These are phyloP conservation scores for Blumeria hordei DNA, from an alignment of 2,329 filamentous ascomycete genomes.

Conservation along the genomic window DNA sequence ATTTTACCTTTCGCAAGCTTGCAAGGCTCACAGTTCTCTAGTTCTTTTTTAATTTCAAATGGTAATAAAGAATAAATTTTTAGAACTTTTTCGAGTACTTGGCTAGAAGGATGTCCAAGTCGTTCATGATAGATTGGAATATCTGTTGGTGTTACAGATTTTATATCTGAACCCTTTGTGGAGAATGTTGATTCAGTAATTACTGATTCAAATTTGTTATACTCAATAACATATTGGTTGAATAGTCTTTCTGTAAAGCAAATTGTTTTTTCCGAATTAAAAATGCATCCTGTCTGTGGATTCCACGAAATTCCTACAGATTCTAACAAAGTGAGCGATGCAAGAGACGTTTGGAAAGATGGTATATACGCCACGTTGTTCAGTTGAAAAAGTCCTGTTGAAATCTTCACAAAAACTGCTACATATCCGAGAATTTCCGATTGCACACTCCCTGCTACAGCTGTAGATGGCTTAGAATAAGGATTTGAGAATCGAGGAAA, in stretches of 20 bases:
- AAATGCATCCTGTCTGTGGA: too few species aligned
- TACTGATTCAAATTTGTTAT: too few species aligned
- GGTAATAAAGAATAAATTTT: not conserved
- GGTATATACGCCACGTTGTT: not conserved
- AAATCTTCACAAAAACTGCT: not conserved
- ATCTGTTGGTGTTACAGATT: not conserved
- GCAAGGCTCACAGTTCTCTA: not conserved
- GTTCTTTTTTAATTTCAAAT: not conserved
- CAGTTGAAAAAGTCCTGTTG: not conserved
- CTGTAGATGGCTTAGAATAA: not conserved
- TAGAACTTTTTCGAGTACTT: not conserved
- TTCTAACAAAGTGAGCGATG: not conserved
- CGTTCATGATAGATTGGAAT: not conserved
- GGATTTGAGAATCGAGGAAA: not conserved
- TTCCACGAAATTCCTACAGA: too few species aligned
- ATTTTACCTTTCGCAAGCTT: not conserved
- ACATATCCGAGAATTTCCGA: not conserved
- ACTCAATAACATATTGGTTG: too few species aligned
- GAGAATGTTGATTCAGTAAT: not conserved
- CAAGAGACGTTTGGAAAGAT: not conserved
- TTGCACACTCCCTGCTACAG: not conserved
- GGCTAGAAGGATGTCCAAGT: not conserved
- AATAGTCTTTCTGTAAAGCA: too few species aligned
- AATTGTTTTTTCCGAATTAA: too few species aligned
- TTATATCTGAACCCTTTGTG: not conserved